A percentile compares a stretch with the other conserved stretches of the same genome.
Conservation (phyloP, 1,284 basidiomycete genomes). For the Austroboletus olivaceoglutinosus region DNA sequence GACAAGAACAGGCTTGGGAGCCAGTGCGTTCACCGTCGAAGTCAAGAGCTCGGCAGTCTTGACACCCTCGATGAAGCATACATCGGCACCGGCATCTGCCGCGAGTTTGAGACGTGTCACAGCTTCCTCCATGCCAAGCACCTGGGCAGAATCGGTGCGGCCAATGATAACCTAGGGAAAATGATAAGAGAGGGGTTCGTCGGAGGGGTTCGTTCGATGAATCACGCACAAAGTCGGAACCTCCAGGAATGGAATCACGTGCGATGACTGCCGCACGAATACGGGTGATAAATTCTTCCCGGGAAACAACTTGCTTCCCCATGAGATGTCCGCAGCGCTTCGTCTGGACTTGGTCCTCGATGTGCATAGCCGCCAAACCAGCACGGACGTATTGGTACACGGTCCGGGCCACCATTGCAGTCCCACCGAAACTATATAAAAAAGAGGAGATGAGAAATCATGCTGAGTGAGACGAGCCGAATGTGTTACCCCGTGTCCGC, state of each 20-base stretch:
- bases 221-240: constrained; percentile 59
- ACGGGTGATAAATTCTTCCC: constrained; percentile 71
- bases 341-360: constrained; percentile 82
- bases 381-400: constrained; percentile 68
- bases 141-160: constrained; percentile 79
- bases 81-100: constrained; percentile 74
- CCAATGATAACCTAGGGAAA: constrained; percentile 70
- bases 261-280: constrained; percentile 77
- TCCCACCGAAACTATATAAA: constrained; percentile 62
- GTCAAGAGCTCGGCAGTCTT: constrained; percentile 64
- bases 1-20: constrained; percentile 72
- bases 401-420: constrained; percentile 74
- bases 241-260: constrained; percentile 66
- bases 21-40: constrained; percentile 61
- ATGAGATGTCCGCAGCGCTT: constrained; percentile 81
- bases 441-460: not conserved
- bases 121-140: constrained; percentile 78
- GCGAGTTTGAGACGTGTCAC: constrained; percentile 67
- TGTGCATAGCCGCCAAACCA: constrained; percentile 76
- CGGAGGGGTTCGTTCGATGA: no score
- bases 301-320: constrained; percentile 74
- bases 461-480: not conserved
- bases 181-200: not conserved
- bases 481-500: constrained; percentile 70
- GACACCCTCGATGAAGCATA: constrained; percentile 84